phyloP scores from a whole-genome alignment of 2,329 filamentous ascomycete genomes.

The Apiospora kogelbergensis region DNA sequence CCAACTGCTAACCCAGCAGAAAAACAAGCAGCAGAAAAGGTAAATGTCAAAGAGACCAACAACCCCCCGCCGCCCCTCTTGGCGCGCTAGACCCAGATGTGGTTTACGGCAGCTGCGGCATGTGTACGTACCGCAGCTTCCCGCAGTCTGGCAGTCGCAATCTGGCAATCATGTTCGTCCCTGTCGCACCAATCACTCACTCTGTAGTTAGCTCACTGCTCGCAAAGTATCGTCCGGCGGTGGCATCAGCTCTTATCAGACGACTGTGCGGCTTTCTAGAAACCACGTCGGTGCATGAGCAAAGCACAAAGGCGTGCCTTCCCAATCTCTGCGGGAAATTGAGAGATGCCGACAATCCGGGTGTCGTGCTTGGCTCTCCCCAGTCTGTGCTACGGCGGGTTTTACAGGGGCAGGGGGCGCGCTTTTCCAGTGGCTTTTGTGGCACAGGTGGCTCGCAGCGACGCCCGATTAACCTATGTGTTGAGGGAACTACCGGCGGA shows the following conservation, averaged over 20 bases:
- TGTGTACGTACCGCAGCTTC: no score
- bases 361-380: neutral
- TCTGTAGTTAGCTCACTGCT: no score
- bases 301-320: neutral
- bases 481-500: neutral
- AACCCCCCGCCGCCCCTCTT: neutral
- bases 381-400: neutral
- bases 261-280: neutral
- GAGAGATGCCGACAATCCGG: neutral
- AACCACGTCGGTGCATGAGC: neutral
- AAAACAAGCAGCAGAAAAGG: neutral
- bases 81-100: neutral
- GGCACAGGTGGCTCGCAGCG: neutral
- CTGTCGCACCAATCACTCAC: no score
- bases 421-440: neutral
- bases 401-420: neutral
- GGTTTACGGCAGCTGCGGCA: neutral
- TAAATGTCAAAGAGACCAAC: neutral
- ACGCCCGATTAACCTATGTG: neutral
- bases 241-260: neutral
- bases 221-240: no score
- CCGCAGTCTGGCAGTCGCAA: no score
- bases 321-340: neutral
- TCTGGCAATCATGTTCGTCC: no score
- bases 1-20: neutral